Conservation (phyloP, 768 basidiomycete species). For the Trametes punicea region DNA sequence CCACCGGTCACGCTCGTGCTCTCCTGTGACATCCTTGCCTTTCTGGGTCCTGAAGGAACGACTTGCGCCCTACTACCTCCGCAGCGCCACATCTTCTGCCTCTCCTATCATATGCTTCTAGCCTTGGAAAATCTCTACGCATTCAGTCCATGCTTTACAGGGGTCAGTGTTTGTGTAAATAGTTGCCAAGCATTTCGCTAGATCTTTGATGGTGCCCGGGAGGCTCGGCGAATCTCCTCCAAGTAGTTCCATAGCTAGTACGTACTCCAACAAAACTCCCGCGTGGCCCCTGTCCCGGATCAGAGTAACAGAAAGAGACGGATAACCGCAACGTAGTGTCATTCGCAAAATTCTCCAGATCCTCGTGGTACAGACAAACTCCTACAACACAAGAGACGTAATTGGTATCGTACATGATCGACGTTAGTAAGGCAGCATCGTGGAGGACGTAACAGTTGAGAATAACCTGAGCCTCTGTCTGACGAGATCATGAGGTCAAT, state of each 20-base stretch:
- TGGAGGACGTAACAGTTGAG: not conserved
- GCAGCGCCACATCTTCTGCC: not conserved
- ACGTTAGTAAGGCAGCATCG: not conserved
- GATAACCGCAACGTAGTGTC: not conserved
- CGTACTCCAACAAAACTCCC: not conserved
- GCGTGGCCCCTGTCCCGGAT: not conserved
- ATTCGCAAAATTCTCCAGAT: constrained; percentile 7
- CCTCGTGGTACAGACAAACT: constrained; percentile 7
- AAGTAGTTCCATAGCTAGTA: not conserved
- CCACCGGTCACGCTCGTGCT: constrained; percentile 5
- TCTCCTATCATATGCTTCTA: not conserved
- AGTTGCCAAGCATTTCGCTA: not conserved
- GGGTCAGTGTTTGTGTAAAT: not conserved
- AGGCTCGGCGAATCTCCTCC: not conserved
- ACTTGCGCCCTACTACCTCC: not conserved
- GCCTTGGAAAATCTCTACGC: not conserved
- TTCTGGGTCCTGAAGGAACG: constrained; percentile 3
- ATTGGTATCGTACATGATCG: constrained; percentile 8
- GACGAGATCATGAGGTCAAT: no score
- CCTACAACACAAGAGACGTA: constrained; percentile 4
- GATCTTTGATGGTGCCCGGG: not conserved
- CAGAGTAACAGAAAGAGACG: not conserved
- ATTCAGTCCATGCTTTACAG: not conserved
- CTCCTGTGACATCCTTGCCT: constrained; percentile 6
- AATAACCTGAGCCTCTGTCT: no score